These are phyloP conservation scores for Ziziphus jujuba DNA, from an alignment of 306 rosid genomes.

Conservation along the genomic window DNA sequence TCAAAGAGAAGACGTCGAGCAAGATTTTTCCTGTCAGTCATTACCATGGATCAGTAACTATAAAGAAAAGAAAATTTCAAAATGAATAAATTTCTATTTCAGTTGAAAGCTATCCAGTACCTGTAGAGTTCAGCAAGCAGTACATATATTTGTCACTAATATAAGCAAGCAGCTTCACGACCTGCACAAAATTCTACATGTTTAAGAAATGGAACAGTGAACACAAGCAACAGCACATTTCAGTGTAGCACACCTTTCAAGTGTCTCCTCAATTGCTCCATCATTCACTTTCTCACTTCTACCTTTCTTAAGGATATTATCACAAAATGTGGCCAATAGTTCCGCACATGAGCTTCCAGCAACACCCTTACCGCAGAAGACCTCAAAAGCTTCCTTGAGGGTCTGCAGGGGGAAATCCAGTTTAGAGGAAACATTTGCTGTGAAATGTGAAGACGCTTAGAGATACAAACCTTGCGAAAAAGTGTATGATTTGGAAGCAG, in stretches of 20 bases:
- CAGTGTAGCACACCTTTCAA: constrained; percentile 61
- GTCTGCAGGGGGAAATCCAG: constrained; percentile 35
- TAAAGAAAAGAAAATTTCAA: not conserved
- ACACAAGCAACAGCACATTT: constrained; percentile 10
- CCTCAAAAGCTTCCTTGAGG: constrained; percentile 55
- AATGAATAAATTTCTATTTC: not conserved
- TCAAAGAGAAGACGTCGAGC: constrained; percentile 59
- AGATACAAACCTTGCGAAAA: constrained; percentile 50
- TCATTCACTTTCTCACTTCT: constrained; percentile 58
- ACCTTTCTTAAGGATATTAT: constrained; percentile 56
- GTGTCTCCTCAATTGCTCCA: constrained; percentile 66
- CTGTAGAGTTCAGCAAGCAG: too few species aligned
- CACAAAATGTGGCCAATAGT: constrained; percentile 54
- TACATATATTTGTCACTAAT: constrained; percentile 58
- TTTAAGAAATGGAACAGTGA: constrained; percentile 12
- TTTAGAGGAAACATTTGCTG: constrained; percentile 2
- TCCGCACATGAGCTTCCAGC: constrained; percentile 57
- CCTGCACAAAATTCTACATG: constrained; percentile 23
- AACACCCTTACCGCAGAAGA: constrained; percentile 55
- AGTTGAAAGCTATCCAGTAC: too few species aligned
- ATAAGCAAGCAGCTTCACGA: constrained; percentile 53
- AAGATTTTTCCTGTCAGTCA: constrained; percentile 50
- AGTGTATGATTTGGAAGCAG: constrained; percentile 81
- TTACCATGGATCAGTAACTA: not conserved
- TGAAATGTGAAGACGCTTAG: constrained; percentile 4